A percentile compares a stretch with the other conserved stretches of the same genome.
These are phyloP conservation scores for Citrus cavaleriei DNA, from an alignment of 345 rosid genomes.

Conservation along the genomic window DNA sequence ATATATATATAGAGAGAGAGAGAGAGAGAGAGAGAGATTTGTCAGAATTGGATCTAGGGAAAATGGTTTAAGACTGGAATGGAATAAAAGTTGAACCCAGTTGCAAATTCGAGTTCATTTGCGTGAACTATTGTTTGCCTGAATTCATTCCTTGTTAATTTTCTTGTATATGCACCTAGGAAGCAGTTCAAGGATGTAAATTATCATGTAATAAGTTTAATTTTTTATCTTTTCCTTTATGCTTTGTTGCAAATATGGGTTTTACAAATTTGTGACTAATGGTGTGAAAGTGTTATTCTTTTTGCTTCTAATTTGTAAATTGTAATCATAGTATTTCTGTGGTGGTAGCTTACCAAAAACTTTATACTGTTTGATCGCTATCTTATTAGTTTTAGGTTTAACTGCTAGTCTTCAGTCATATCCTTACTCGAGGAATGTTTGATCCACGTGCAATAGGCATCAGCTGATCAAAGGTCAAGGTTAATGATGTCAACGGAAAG, in stretches of 20 bases:
- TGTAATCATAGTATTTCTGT: not conserved
- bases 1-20: no score
- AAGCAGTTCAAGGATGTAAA: not conserved
- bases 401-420: not conserved
- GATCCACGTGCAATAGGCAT: constrained; percentile 44
- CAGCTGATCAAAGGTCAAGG: constrained; percentile 91
- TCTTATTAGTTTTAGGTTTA: not conserved
- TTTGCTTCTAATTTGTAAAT: not conserved
- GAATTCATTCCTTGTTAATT: no score
- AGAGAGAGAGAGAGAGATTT: not conserved
- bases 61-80: not conserved
- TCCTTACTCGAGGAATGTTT: not conserved
- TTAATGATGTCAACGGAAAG: constrained; percentile 77
- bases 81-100: not conserved
- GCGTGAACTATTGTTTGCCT: not conserved
- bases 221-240: not conserved
- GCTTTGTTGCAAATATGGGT: not conserved
- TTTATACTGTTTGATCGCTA: not conserved
- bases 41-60: not conserved
- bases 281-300: not conserved
- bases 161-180: not conserved
- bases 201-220: not conserved
- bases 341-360: not conserved
- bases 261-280: not conserved
- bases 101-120: not conserved